phyloP scores from a whole-genome alignment of 2,329 filamentous ascomycete genomes.

The Xylaria polymorpha region DNA sequence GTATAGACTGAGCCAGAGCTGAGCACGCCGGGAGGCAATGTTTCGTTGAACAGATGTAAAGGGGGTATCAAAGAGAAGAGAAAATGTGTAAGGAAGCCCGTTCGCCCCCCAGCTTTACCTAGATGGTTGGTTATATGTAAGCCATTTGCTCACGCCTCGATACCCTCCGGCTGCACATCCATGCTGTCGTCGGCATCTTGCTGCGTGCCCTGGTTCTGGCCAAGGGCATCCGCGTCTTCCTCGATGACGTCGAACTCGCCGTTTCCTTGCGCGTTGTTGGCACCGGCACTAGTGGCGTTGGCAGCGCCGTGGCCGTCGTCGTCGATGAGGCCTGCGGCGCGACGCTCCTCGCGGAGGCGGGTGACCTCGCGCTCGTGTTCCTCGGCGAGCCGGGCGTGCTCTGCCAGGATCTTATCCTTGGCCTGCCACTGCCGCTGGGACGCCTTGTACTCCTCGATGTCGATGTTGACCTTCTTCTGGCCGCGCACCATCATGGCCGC shows the following conservation, averaged over 20 bases:
- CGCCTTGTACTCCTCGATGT: slow-evolving; percentile 70
- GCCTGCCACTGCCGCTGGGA: slow-evolving; percentile 60
- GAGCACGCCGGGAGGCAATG: slow-evolving; percentile 8
- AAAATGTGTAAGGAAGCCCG: neutral
- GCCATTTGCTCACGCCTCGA: slow-evolving; percentile 14
- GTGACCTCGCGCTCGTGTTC: slow-evolving; percentile 60
- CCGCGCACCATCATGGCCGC: slow-evolving; percentile 67
- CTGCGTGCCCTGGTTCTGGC: slow-evolving; percentile 1
- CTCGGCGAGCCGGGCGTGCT: slow-evolving; percentile 57
- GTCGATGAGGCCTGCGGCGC: slow-evolving; percentile 49
- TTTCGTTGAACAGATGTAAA: slow-evolving; percentile 31
- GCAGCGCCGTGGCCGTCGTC: slow-evolving; percentile 58
- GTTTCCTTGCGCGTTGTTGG: slow-evolving; percentile 23
- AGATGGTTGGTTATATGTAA: neutral
- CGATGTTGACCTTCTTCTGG: slow-evolving; percentile 67
- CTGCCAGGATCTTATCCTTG: slow-evolving; percentile 66
- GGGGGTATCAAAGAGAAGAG: slow-evolving; percentile 46
- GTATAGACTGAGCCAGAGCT: slow-evolving; percentile 2
- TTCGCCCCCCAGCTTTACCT: neutral
- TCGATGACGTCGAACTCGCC: slow-evolving; percentile 30
- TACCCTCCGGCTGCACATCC: slow-evolving; percentile 19
- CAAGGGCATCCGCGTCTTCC: slow-evolving; percentile 39
- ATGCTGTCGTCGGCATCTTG: slow-evolving; percentile 6
- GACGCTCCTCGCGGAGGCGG: slow-evolving; percentile 57
- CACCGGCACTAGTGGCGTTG: slow-evolving; percentile 44